These are phyloP conservation scores for Tolypocladium amazonense DNA, from an alignment of 2,329 filamentous ascomycete species.

Conservation along the genomic window DNA sequence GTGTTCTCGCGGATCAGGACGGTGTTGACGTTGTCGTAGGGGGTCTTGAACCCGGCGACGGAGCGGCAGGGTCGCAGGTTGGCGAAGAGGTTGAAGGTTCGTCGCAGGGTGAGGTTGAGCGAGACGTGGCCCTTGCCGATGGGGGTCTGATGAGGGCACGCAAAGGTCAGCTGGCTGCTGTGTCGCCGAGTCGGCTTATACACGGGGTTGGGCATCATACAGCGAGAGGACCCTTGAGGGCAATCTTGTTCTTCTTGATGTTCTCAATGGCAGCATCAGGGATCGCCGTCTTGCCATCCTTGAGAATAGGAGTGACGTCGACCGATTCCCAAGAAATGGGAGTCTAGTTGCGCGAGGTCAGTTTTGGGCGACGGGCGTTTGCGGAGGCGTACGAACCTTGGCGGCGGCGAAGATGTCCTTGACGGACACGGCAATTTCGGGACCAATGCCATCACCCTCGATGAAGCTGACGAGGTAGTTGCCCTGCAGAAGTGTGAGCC, in stretches of 20 bases:
- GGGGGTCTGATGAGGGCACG: conserved; percentile 52
- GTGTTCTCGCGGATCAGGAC: conserved; percentile 99
- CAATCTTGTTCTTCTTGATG: conserved; percentile 91
- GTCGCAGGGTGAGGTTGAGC: conserved; percentile 94
- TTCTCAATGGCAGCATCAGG: conserved; percentile 87
- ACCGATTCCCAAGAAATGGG: conserved; percentile 96
- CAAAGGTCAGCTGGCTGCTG: neutral
- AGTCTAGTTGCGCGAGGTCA: conserved; percentile 38
- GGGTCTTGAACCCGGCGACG: conserved; percentile 95
- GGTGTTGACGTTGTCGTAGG: conserved; percentile 94
- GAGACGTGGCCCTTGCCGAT: conserved; percentile 99
- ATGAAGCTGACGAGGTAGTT: conserved; percentile 95
- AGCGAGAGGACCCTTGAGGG: conserved; percentile 94
- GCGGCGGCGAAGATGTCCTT: conserved; percentile 98
- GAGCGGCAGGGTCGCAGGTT: conserved; percentile 97
- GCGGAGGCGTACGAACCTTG: conserved; percentile 48
- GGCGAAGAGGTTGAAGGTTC: conserved; percentile 99
- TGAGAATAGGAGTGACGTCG: conserved; percentile 87
- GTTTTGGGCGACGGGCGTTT: neutral
- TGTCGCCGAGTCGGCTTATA: neutral
- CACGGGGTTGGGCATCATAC: conserved; percentile 38
- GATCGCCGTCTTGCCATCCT: conserved; percentile 93
- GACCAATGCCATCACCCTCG: conserved; percentile 97
- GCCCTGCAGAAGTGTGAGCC: conserved; percentile 44
- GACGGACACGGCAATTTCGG: conserved; percentile 93